Base-by-base conservation (phyloP, 176 grass and related monocot species). In the Eragrostis nindensis region DNA sequence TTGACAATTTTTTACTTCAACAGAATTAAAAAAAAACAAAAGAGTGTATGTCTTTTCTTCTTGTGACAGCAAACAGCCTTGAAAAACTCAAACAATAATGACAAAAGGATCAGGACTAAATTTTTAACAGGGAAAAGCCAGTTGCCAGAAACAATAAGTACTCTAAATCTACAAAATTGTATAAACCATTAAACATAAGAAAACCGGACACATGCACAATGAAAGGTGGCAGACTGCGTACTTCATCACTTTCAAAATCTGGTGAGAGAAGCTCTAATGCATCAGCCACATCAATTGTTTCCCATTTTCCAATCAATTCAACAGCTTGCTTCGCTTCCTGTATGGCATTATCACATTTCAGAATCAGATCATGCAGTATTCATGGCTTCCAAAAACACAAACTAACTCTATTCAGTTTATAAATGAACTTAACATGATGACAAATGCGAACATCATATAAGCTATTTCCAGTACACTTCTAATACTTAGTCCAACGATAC, bases 291-390 rank as follows among this genome's bases (percentile, higher is more conserved):
- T 98, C 95, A 70, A 98, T 93, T 38, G 73, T 95, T 88, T 98
- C 95, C 95, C 95, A 98, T 55, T 87, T 98, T 81, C 86, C 76
- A 78, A 95, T 98, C 84, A 95, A 95, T 25, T 93, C 95, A 93
- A 93, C 76, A 72, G 95, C 92, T 87, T 98, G 95, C 85, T 95
- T 98, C 53, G 95, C 81, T 93, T 98, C 95, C 92, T 95, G 86
- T 81, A 80, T 27, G 73, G 43, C 21, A 85, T 57, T 76, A 85
- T 76, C 48, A 73, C 57, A 81, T 55, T 69, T 30, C 22, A 3
- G 36, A 39, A 75, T 80, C 50, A 75, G 46, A 70, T 70, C 26
- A 54, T 70, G 75, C 26, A 21, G 43, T 74, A 24, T 19, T 74
- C 2, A 66, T 25, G 21, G 65, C 30, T 76, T 6, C 27, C 39